These are phyloP conservation scores for Linum lewisii DNA, from an alignment of 345 rosid genomes.

Conservation along the genomic window DNA sequence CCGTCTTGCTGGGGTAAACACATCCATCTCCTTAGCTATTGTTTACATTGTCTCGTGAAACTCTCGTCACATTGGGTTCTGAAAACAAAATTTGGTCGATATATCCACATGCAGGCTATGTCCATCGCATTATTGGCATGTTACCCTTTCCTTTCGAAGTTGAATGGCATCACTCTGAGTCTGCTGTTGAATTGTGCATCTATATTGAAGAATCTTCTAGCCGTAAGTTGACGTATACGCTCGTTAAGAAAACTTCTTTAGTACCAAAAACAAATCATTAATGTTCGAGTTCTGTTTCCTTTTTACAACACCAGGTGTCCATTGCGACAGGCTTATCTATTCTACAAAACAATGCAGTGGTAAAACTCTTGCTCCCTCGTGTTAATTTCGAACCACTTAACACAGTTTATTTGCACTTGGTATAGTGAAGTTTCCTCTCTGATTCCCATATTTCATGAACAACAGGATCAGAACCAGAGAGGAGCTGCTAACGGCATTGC, in stretches of 20 bases:
- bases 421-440: background rate
- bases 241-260: background rate
- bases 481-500: constrained; percentile 50
- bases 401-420: no score
- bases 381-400: no score
- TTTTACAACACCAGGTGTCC: constrained; percentile 20
- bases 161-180: constrained; percentile 54
- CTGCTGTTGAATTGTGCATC: constrained; percentile 54
- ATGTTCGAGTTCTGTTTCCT: no score
- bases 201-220: constrained; percentile 43
- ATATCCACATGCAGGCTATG: constrained; percentile 57
- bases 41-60: no score
- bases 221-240: constrained; percentile 35
- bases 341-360: constrained; percentile 58
- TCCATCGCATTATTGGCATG: constrained; percentile 45
- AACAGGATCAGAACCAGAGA: constrained; percentile 47
- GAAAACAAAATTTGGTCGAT: no score
- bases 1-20: constrained; percentile 58
- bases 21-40: no score
- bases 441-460: constrained; percentile 1
- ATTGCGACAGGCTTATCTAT: constrained; percentile 46
- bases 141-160: constrained; percentile 54
- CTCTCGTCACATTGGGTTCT: no score
- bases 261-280: background rate
- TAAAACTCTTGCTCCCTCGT: constrained; percentile 18